Conservation (phyloP, 148 eudicot species). For the Heliamphora exappendiculata region DNA sequence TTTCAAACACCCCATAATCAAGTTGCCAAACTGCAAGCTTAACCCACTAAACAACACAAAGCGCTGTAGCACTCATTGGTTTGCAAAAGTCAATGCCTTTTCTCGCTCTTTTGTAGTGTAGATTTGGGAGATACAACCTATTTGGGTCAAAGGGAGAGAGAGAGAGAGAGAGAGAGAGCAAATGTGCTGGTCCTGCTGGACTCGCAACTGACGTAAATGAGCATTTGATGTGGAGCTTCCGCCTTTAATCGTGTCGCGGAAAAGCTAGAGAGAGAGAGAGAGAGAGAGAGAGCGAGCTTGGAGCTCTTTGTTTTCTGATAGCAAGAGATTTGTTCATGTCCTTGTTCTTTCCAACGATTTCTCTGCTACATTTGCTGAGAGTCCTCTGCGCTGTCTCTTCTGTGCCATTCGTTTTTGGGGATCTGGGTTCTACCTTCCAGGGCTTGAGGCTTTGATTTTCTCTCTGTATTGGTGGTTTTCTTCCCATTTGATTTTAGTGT, state of each 20-base stretch:
- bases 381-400: not conserved
- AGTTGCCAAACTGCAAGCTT: too few relatives aligned
- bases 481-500: not conserved
- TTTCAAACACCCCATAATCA: too few relatives aligned
- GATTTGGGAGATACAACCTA: not conserved
- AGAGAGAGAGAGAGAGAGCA: slow-evolving; percentile 3
- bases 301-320: not conserved
- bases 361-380: slow-evolving; percentile 3
- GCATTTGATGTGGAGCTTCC: slow-evolving; percentile 23
- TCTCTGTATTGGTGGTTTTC: not conserved
- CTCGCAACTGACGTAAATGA: slow-evolving; percentile 30
- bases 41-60: too few relatives aligned
- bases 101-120: not conserved
- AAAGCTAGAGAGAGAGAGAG: slow-evolving; percentile 15
- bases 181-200: slow-evolving; percentile 4
- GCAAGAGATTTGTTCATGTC: slow-evolving; percentile 6
- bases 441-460: not conserved
- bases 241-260: slow-evolving; percentile 21
- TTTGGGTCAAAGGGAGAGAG: slow-evolving; percentile 9
- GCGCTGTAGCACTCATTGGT: not conserved
- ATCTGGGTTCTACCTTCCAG: slow-evolving; percentile 17
- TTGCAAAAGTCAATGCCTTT: slow-evolving; percentile 3
- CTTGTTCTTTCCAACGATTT: not conserved
- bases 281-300: slow-evolving; percentile 14
- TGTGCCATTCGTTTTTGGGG: slow-evolving; percentile 9